These are phyloP conservation scores for Colletotrichum camelliae DNA, from an alignment of 2,329 filamentous ascomycete species.

Conservation along the genomic window DNA sequence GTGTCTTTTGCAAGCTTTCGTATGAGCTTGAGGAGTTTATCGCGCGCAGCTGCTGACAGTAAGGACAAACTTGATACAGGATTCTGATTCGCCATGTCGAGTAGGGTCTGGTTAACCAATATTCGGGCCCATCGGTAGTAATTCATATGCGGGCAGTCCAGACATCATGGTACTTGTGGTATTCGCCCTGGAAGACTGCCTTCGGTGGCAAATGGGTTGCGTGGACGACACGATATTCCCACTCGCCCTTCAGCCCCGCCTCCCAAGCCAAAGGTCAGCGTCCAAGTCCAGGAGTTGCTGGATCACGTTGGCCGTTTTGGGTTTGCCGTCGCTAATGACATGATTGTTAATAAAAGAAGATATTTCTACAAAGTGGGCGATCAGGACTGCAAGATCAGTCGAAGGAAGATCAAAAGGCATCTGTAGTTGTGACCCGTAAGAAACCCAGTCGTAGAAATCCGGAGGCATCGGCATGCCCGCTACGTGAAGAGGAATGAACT, in stretches of 20 bases:
- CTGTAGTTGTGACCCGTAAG: slow-evolving; percentile 39
- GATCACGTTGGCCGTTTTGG: slow-evolving; percentile 38
- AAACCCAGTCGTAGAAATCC: slow-evolving; percentile 48
- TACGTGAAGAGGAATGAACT: slow-evolving; percentile 52
- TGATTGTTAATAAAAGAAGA: slow-evolving; percentile 38
- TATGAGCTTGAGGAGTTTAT: slow-evolving; percentile 38
- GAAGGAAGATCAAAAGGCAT: slow-evolving; percentile 41
- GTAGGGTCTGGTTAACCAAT: slow-evolving; percentile 54
- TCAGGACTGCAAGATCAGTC: slow-evolving; percentile 44
- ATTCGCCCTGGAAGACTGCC: slow-evolving; percentile 56
- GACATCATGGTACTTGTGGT: slow-evolving; percentile 60
- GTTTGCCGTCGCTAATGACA: slow-evolving; percentile 41
- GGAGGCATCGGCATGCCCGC: slow-evolving; percentile 43
- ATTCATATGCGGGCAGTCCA: slow-evolving; percentile 61
- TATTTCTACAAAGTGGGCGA: slow-evolving; percentile 45
- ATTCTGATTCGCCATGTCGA: slow-evolving; percentile 42
- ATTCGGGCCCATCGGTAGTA: slow-evolving; percentile 66
- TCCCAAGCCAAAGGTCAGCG: slow-evolving; percentile 44
- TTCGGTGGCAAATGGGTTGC: slow-evolving; percentile 38
- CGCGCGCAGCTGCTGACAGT: slow-evolving; percentile 34
- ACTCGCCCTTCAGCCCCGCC: slow-evolving; percentile 35
- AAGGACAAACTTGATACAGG: slow-evolving; percentile 41
- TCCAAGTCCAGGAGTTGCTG: slow-evolving; percentile 46
- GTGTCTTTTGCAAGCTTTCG: slow-evolving; percentile 46
- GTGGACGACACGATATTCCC: slow-evolving; percentile 40